Percentiles rank a stretch among this genome's conserved stretches.
Conservation (phyloP, 352 stramenopile species). For the Pythium coloratum region DNA sequence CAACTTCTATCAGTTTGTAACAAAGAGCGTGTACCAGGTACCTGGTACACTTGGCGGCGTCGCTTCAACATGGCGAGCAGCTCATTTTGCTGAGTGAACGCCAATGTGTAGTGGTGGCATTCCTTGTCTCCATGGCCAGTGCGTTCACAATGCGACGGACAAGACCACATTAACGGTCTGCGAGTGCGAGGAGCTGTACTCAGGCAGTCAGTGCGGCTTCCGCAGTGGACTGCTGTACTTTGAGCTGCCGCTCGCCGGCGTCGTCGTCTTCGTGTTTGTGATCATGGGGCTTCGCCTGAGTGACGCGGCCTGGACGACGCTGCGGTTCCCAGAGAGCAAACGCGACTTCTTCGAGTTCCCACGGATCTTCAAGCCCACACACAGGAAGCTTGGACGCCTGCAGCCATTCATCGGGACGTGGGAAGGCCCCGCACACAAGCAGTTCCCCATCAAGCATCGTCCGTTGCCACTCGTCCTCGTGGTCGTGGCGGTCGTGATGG, state of each 20-base stretch:
- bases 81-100: not conserved
- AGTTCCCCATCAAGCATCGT: conserved; percentile 26
- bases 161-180: conserved; percentile 32
- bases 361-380: conserved; percentile 23
- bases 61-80: conserved; percentile 9
- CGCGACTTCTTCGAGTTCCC: conserved; percentile 54
- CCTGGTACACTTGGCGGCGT: conserved; percentile 10
- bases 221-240: conserved; percentile 44
- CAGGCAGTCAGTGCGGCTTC: conserved; percentile 45
- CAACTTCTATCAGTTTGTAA: not conserved
- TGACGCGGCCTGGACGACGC: conserved; percentile 22
- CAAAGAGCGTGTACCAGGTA: not conserved
- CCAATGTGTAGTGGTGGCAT: conserved; percentile 17
- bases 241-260: conserved; percentile 49
- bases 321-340: conserved; percentile 39
- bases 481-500: conserved; percentile 32
- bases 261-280: conserved; percentile 39
- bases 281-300: conserved; percentile 36
- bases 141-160: conserved; percentile 23
- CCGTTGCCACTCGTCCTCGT: conserved; percentile 38
- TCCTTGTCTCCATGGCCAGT: conserved; percentile 55
- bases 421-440: conserved; percentile 35
- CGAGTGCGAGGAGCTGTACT: conserved; percentile 47
- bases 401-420: conserved; percentile 37
- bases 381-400: conserved; percentile 2